Percentiles rank a stretch among this genome's conserved stretches.
These are phyloP conservation scores for Colletotrichum spaethianum DNA, from an alignment of 2,329 filamentous ascomycete genomes.

Conservation along the genomic window DNA sequence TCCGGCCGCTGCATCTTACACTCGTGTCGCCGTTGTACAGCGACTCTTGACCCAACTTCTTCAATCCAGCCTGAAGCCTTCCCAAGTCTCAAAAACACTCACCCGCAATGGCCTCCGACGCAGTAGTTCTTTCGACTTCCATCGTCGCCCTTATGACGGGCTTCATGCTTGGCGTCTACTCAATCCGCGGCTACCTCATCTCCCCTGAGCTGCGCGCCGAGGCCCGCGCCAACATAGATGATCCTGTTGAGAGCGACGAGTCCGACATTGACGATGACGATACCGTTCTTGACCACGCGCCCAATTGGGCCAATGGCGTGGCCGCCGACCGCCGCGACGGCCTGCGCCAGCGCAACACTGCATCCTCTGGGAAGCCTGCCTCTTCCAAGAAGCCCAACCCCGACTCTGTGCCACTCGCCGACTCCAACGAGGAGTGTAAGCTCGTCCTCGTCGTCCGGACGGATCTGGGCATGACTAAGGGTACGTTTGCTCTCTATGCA, in stretches of 20 bases:
- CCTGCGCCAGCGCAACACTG: slow-evolving; percentile 53
- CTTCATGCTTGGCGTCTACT: slow-evolving; percentile 86
- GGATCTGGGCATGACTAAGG: slow-evolving; percentile 97
- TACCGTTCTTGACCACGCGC: slow-evolving; percentile 73
- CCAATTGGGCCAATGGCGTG: slow-evolving; percentile 75
- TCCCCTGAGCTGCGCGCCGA: slow-evolving; percentile 70
- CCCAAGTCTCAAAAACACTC: neutral
- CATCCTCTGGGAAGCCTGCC: slow-evolving; percentile 60
- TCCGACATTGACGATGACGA: slow-evolving; percentile 76
- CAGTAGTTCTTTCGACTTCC: slow-evolving; percentile 78
- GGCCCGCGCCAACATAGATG: slow-evolving; percentile 68
- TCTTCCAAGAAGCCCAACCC: slow-evolving; percentile 50
- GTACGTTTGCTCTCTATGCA: slow-evolving; percentile 63
- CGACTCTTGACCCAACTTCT: neutral
- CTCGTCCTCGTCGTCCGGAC: slow-evolving; percentile 92
- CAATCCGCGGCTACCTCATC: slow-evolving; percentile 72
- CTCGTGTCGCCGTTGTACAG: neutral
- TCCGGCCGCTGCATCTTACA: neutral
- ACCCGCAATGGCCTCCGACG: slow-evolving; percentile 18
- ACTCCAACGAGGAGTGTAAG: slow-evolving; percentile 86
- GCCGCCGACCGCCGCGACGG: slow-evolving; percentile 73
- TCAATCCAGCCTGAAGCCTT: neutral
- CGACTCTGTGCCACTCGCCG: slow-evolving; percentile 47
- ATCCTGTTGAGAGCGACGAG: slow-evolving; percentile 78
- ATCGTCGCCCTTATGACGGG: slow-evolving; percentile 82